Base-by-base conservation (phyloP, 2,329 filamentous ascomycete genomes). In the Penicillium hesseltinei region DNA sequence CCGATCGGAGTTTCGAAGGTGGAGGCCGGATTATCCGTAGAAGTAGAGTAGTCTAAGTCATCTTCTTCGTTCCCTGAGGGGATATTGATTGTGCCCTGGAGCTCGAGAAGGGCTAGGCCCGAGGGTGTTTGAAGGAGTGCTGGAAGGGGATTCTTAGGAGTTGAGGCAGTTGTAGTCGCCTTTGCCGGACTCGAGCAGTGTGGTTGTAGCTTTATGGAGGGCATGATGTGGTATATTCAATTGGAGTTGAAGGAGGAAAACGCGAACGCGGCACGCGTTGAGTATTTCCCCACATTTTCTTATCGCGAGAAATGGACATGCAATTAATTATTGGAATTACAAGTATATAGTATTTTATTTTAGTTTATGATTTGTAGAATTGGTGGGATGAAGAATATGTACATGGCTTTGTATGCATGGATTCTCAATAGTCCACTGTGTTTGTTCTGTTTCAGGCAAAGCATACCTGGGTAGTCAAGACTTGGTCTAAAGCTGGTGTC, bases 1-100 rank as follows among this genome's bases (percentile, higher is more conserved):
- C 92, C 92, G 62, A 96, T 81, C 27, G 80, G 75, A 1, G 84
- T 84, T 51, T 79, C 74, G 56, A 68, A 71, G 27, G 65, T 53
- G 17, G 60, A 46, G 3, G 60, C 43, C 47, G 59, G 10, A 51
- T 65, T 56, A 9, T 58, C 33, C 19, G 15, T 46, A 25, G 56
- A 29, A 13, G 61, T 49, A 19, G 51, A 39, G 36, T 75, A 60
- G 5, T 69, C 48, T 23, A 71, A 61, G 27, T 72, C 63, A n/a
- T 71, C 65, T 27, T 68, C 35, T 36, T 56, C 54, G 9, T 69
- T 59, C n/a, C 62, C 66, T 31, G 76, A 62, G 8, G 91, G 87
- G 1, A 92, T 80, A 73, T 95, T 93, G 76, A 99, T 88, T 15
- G 86, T 91, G 60, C 92, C 94, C 79, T 99, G 94, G 15, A 99